A percentile compares a stretch with the other conserved stretches of the same genome.
Conservation (phyloP, 2,329 filamentous ascomycete genomes). For the Cephalotrichum gorgonifer region DNA sequence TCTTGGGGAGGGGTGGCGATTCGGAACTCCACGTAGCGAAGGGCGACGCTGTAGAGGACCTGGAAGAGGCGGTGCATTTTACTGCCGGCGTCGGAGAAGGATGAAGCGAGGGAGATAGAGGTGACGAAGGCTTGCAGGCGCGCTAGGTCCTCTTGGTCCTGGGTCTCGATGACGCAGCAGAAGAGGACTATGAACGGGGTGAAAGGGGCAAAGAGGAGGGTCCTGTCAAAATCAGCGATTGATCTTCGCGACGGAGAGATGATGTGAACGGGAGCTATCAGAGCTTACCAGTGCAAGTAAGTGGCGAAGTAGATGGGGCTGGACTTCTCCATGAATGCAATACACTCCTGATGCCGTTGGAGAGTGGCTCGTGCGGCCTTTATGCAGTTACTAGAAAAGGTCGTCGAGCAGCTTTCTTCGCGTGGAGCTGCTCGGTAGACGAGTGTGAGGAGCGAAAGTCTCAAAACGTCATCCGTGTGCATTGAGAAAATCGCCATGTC, state of each 20-base stretch:
- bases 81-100: conserved; percentile 34
- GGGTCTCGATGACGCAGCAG: conserved; percentile 37
- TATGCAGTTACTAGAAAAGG: conserved; percentile 30
- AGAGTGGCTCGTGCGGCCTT: conserved; percentile 29
- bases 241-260: not conserved
- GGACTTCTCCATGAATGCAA: conserved; percentile 23
- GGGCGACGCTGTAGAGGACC: conserved; percentile 46
- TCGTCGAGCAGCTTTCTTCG: conserved; percentile 15
- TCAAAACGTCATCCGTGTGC: conserved; percentile 28
- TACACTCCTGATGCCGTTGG: conserved; percentile 26
- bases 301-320: conserved; percentile 24
- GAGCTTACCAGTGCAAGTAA: conserved; percentile 31
- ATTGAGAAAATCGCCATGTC: conserved; percentile 14
- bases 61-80: conserved; percentile 48
- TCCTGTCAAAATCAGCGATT: conserved; percentile 19
- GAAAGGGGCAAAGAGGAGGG: conserved; percentile 38
- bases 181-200: conserved; percentile 44
- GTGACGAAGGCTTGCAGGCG: conserved; percentile 39
- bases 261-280: not conserved
- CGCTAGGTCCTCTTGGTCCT: conserved; percentile 25
- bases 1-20: too few relatives aligned
- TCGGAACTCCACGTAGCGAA: conserved; percentile 49
- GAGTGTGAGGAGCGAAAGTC: conserved; percentile 28
- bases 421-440: conserved; percentile 30
- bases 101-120: conserved; percentile 38